Evolutionary conservation across 768 basidiomycete species (phyloP), one percentile per base, ranked within the genome.

Genomic region (Trametes maxima): DNA sequence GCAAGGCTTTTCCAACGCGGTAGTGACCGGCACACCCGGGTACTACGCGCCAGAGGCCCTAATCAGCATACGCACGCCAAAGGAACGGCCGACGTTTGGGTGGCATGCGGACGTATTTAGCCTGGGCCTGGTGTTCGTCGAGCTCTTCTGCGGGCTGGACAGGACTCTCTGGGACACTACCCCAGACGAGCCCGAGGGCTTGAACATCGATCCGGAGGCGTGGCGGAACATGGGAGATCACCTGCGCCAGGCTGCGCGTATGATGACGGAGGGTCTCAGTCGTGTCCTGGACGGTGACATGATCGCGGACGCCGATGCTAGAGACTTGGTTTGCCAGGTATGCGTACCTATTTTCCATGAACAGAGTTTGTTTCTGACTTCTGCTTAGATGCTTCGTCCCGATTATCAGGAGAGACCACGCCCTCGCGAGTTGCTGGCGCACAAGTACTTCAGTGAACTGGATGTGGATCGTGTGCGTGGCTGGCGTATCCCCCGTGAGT

Each of bases 41-140:
- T 78, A 79, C 60, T 71, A 77, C 21, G 77, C 81, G 1, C 81
- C 81, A 0, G 80, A 82, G 69, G 75, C 81, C 13, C 73, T 82
- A 17, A 71, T 73, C 36, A 25, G 17, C 8, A 19, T 19, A n/a
- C 39, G 39, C 17, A 13, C 4, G 21, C 44, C 44, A 21, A 77
- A 81, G 67, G 70, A 72, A 3, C 81, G 80, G 65, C 25, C 39
- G 19, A 5, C 21, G 25, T 45, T 43, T 42, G 42, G 50, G 11
- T 19, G 21, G 19, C 28, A 54, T 21, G 77, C 77, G 43, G 82
- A 83, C 62, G 77, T 79, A 70, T 84, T 78, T 79, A 73, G 70
- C 19, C 68, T 79, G 11, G 82, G 82, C 1, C 78, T 80, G 57
- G 78, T 82, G 68, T 69, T 83, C 2, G 74, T 78, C 45, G 80